Evolutionary conservation across 768 basidiomycete species (phyloP), one percentile per base, ranked within the genome.

Genomic region (Antrodiella citrinella): DNA sequence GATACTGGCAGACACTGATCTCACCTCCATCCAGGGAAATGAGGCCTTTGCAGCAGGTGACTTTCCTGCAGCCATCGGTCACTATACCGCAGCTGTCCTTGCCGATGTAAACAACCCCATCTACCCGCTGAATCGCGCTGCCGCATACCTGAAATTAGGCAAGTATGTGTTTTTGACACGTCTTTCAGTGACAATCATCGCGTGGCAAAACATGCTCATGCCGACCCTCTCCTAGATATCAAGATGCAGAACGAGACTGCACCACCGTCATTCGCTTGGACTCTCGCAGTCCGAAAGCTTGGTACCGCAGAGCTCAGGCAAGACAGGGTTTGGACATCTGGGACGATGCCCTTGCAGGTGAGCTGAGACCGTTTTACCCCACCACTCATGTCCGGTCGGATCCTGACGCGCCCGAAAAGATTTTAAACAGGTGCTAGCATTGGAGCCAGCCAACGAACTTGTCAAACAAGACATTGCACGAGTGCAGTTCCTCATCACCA

Each of bases 101-200:
- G 77, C 82, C 1, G 84, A 94, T 65, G 63, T 69, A 10, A 70
- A 63, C 0, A 89, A 95, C 59, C 71, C 78, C n/a, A 86, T 89
- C 0, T 87, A 84, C 55, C 82, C 85, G 26, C 73, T 94, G 26
- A 97, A 97, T 62, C 81, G 94, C 41, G 89, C 91, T 2, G 87
- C 90, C 26, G 90, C 91, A 22, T 94, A 94, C 71, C 76, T 97
- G 53, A 94, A 92, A 75, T 78, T 95, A 70, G 84, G 82, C 78
- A 96, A 95, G 92, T 92, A 74, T 72, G 91, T 84, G 67, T 58
- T 51, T 47, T 45, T 4, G 24, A 9, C 30, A 38, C 45, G 7
- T 26, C 21, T 51, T 22, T 26, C 44, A 7, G 15, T 35, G 7
- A 35, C 30, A 35, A 35, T 35, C 30, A 7, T 7, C 30, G 15